Evolutionary conservation across 2,329 filamentous ascomycete genomes (phyloP).

Genomic region (Taxawa tesnikishii): DNA sequence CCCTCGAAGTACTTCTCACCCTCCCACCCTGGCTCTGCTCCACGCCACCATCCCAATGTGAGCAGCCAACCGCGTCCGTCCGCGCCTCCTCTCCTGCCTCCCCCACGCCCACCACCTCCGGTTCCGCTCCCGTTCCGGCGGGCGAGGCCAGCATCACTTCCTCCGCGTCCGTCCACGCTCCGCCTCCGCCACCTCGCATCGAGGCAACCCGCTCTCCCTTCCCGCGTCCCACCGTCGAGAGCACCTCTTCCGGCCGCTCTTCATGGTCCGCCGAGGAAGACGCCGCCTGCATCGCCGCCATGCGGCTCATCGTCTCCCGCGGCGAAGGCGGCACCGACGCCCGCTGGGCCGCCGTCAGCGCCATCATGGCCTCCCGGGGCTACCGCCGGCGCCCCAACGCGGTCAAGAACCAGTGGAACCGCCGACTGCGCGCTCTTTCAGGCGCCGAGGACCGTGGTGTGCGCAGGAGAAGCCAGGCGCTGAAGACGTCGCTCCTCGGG

Average conservation of each 20-base stretch:
- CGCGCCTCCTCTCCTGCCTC: neutral
- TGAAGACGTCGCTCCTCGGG: slow-evolving; percentile 3
- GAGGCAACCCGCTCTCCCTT: no score
- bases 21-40: no score
- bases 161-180: no score
- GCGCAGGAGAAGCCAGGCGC: slow-evolving; percentile 2
- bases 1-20: no score
- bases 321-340: slow-evolving; percentile 2
- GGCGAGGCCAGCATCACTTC: no score
- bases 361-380: slow-evolving; percentile 1
- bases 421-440: slow-evolving; percentile 4
- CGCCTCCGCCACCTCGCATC: no score
- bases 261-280: slow-evolving; percentile 6
- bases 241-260: slow-evolving; percentile 1
- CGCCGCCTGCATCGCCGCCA: slow-evolving; percentile 3
- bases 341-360: slow-evolving; percentile 3
- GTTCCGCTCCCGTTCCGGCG: slow-evolving; percentile 2
- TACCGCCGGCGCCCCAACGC: slow-evolving; percentile 4
- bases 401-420: slow-evolving; percentile 9
- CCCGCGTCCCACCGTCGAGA: no score
- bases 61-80: neutral
- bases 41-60: neutral
- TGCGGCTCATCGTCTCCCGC: slow-evolving; percentile 3
- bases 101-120: neutral
- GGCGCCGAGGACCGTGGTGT: slow-evolving; percentile 4